Percentiles rank a stretch among this genome's conserved stretches.
These are phyloP conservation scores for Bipolaris bicolor DNA, from an alignment of 2,329 filamentous ascomycete species.

Conservation along the genomic window DNA sequence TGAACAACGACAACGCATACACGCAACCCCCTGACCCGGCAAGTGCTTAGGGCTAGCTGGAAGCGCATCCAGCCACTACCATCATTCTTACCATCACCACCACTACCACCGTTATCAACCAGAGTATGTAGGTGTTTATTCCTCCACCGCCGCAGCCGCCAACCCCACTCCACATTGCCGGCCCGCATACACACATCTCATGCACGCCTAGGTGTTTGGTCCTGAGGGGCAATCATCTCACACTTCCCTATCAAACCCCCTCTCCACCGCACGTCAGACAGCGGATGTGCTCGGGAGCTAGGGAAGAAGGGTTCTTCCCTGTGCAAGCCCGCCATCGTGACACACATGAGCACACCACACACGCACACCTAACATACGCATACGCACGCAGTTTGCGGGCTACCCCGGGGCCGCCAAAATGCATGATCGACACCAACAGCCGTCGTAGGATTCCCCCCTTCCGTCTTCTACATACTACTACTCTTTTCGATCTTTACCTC, in stretches of 20 bases:
- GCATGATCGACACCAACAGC: not conserved
- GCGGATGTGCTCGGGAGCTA: not conserved
- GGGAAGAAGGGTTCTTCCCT: not conserved
- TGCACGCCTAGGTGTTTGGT: not conserved
- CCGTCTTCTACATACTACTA: not conserved
- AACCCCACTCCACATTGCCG: not conserved
- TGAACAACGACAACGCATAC: not conserved
- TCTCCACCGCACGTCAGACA: not conserved
- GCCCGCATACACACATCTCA: not conserved
- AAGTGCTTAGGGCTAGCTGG: not conserved
- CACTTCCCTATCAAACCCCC: too few relatives aligned
- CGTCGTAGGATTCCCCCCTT: not conserved
- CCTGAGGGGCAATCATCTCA: not conserved
- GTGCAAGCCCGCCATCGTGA: not conserved
- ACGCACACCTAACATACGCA: too few relatives aligned
- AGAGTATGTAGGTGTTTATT: not conserved
- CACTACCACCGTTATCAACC: not conserved
- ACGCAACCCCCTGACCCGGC: not conserved
- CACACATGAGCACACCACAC: not conserved
- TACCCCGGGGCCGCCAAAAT: not conserved
- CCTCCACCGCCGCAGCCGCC: not conserved
- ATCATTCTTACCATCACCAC: not conserved
- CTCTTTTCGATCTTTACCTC: not conserved
- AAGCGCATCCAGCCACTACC: not conserved
- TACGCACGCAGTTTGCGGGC: not conserved